These are phyloP conservation scores for Cladosporium oxysporum DNA, from an alignment of 2,329 filamentous ascomycete species.

Conservation along the genomic window DNA sequence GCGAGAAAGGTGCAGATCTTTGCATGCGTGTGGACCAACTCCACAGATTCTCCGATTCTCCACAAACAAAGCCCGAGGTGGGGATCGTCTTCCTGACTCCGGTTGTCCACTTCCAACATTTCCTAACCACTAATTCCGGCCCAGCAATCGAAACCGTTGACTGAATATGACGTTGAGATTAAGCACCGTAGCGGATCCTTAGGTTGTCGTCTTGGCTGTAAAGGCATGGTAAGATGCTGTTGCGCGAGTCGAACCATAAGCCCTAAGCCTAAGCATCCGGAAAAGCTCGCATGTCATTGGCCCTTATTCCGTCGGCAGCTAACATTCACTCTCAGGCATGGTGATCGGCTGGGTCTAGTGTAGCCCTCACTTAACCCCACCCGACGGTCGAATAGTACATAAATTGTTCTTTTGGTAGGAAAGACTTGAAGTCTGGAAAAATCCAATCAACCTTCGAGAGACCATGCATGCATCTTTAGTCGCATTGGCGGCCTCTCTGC, in stretches of 20 bases:
- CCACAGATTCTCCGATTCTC: background rate
- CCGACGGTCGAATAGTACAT: background rate
- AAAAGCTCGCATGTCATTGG: background rate
- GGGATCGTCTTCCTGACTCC: background rate
- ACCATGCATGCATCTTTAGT: background rate
- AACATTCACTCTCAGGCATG: background rate
- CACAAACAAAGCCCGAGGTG: background rate
- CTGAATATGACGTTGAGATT: background rate
- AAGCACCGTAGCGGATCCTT: background rate
- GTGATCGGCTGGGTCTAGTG: background rate
- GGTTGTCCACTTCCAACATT: background rate
- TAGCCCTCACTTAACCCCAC: background rate
- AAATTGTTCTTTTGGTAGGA: background rate
- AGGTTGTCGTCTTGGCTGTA: background rate
- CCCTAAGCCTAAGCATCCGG: background rate
- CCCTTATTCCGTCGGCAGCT: background rate
- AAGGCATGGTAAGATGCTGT: background rate
- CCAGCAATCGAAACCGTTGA: background rate
- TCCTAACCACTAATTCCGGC: background rate
- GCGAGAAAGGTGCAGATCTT: conserved; percentile 2
- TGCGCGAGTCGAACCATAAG: background rate
- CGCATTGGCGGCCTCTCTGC: background rate
- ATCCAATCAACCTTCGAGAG: background rate
- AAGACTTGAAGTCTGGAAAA: background rate
- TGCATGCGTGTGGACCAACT: background rate